Percentiles rank a stretch among this genome's conserved stretches.
These are phyloP conservation scores for Mentha longifolia DNA, from an alignment of 257 asterid species.

Conservation along the genomic window DNA sequence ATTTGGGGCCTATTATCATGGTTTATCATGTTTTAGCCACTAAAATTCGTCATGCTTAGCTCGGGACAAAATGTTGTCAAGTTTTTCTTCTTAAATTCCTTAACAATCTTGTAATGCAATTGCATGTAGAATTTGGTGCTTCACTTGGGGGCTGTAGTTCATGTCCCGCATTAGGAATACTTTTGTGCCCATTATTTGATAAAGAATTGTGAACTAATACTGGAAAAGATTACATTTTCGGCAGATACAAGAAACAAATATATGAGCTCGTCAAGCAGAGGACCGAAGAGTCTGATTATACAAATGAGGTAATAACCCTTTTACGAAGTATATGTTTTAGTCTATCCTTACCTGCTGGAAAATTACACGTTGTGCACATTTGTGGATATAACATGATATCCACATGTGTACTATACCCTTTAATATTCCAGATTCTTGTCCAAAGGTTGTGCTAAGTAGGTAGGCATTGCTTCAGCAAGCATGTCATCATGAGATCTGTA, in stretches of 20 bases:
- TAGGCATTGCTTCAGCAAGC: conserved; percentile 22
- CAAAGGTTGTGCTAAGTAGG: conserved; percentile 15
- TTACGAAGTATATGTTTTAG: conserved; percentile 11
- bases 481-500: conserved; percentile 12
- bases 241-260: conserved; percentile 80
- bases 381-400: conserved; percentile 16
- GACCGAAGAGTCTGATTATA: conserved; percentile 62
- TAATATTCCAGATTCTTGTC: conserved; percentile 21
- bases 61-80: no score
- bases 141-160: conserved; percentile 23
- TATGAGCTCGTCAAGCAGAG: conserved; percentile 85
- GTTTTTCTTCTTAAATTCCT: conserved; percentile 1
- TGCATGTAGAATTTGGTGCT: conserved; percentile 11
- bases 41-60: conserved; percentile 4
- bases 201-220: conserved; percentile 5
- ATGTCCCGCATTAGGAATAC: not conserved
- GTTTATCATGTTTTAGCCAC: conserved; percentile 14
- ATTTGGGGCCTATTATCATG: conserved; percentile 3
- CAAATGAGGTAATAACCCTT: conserved; percentile 62
- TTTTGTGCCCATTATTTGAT: conserved; percentile 6
- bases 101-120: not conserved
- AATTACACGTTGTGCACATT: conserved; percentile 7
- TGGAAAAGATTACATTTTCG: conserved; percentile 23
- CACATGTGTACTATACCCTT: conserved; percentile 8
- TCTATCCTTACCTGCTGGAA: conserved; percentile 22